These are phyloP conservation scores for Solanum phureja DNA, from an alignment of 257 asterid genomes.

Conservation along the genomic window DNA sequence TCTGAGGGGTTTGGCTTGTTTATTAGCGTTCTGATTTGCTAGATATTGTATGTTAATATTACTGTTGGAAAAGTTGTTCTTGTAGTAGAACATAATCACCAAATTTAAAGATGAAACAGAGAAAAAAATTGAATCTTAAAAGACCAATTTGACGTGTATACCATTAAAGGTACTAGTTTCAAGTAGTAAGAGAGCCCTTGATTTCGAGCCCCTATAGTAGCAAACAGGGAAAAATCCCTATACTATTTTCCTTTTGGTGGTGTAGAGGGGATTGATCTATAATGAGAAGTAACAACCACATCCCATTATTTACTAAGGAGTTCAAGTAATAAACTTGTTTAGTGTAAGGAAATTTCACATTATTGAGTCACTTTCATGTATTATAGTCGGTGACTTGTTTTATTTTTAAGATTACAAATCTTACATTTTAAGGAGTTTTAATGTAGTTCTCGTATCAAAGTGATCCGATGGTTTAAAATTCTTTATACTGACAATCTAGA, in stretches of 20 bases:
- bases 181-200: background rate
- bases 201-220: background rate
- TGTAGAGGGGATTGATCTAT: background rate
- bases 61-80: no score
- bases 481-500: background rate
- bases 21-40: no score
- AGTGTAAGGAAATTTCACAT: background rate
- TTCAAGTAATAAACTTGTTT: no score
- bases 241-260: background rate
- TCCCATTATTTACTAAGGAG: background rate
- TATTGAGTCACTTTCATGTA: background rate
- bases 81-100: no score
- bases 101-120: no score
- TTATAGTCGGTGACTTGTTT: background rate
- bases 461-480: background rate
- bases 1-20: no score
- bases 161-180: no score
- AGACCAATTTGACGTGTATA: no score
- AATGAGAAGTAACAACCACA: background rate
- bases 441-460: background rate
- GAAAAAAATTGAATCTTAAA: no score
- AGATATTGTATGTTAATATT: no score
- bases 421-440: background rate
- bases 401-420: background rate
- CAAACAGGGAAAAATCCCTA: background rate